Evolutionary conservation across 2,329 filamentous ascomycete species (phyloP).

Genomic region (Erysiphe neolycopersici): DNA sequence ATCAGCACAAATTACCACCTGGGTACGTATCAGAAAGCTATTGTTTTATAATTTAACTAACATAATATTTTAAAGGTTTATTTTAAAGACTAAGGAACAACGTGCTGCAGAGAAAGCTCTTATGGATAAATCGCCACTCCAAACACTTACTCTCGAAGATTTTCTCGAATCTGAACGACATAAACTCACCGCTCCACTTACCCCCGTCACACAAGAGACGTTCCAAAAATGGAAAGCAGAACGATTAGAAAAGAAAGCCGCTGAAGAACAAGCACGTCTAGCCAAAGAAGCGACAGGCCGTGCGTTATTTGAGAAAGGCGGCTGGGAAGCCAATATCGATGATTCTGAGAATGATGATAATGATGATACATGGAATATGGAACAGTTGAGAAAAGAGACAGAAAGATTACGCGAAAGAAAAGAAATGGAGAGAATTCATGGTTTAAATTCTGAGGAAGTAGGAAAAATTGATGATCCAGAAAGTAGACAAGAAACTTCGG

Average conservation of each 20-base stretch:
- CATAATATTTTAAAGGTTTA: conserved; percentile 33
- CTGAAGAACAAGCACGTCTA: conserved; percentile 68
- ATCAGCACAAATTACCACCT: conserved; percentile 80
- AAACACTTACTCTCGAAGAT: conserved; percentile 86
- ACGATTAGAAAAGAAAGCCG: conserved; percentile 79
- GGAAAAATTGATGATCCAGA: no score
- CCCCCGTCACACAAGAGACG: conserved; percentile 73
- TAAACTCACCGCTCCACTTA: conserved; percentile 75
- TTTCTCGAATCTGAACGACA: conserved; percentile 91
- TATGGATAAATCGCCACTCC: conserved; percentile 82
- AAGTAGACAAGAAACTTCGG: no score
- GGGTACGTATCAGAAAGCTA: conserved; percentile 33
- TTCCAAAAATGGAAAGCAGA: conserved; percentile 98
- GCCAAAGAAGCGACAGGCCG: conserved; percentile 90
- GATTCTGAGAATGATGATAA: conserved; percentile 13
- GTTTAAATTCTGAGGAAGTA: neutral
- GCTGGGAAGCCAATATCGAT: conserved; percentile 50
- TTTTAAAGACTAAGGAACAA: conserved; percentile 95
- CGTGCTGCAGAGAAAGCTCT: conserved; percentile 83
- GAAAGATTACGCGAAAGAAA: conserved; percentile 46
- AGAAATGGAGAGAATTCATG: conserved; percentile 41
- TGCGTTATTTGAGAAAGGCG: conserved; percentile 87
- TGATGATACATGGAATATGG: conserved; percentile 44
- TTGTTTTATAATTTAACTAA: no score
- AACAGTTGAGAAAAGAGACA: conserved; percentile 62